Evolutionary conservation across 2,329 filamentous ascomycete genomes (phyloP), one percentile per base, ranked within the genome.

Genomic region (Bipolaris oryzae): DNA sequence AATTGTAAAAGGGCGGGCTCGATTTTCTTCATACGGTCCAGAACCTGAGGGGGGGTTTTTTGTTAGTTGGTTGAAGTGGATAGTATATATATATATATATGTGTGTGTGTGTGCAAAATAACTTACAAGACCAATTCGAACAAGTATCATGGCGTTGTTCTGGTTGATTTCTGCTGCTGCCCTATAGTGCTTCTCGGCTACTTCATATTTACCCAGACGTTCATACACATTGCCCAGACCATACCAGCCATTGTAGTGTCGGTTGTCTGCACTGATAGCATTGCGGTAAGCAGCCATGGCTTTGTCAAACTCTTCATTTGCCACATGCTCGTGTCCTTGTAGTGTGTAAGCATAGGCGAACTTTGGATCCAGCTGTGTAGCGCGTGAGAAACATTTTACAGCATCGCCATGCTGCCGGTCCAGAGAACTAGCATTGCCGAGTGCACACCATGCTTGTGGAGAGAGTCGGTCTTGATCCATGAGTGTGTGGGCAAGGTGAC

Each of bases 161-260:
- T 94, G 92, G 69, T 99, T 98, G 77, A 99, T 96, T 39, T 84
- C 82, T 11, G 91, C 89, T 1, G 95, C 95, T 18, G 91, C 89
- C 57, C 91, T 87, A 80, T 96, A 99, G 78, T 99, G 94, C 55
- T 89, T 88, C 70, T 96, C 91, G 1, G 95, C 94, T 74, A 95
- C 91, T 60, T 96, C 91, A 67, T 91, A 93, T 74, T 92, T 93
- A 70, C 92, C 93, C 68, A 96, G 85, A 71, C 93, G 94, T 76
- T 96, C 91, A 69, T 94, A 95, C 1, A 96, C 92, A 34, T 80
- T 83, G 7, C 85, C 86, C n/a, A 89, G 76, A 18, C 95, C 95
- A 74, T 98, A 99, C 85, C 96, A 98, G n/a, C 94, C 95, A 72
- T 97, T 96, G 80, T 98, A 99, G 74, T 97, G 94, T 18, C 94